phyloP scores from a whole-genome alignment of 495 filamentous ascomycete species.

The Acidomyces sp. region DNA sequence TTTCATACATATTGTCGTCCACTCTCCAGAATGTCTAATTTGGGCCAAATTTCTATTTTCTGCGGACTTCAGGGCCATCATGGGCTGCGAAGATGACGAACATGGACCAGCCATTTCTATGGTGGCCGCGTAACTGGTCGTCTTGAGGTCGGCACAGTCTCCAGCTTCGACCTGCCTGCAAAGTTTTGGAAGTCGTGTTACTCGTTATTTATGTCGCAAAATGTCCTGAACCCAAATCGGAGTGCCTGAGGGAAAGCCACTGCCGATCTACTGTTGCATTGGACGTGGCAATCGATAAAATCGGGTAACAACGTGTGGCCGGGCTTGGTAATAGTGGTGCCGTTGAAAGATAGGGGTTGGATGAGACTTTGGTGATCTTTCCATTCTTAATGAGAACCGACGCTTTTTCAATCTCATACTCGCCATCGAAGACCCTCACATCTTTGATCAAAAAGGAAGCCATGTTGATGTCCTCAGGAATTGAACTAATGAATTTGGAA shows the following conservation, averaged over 20 bases:
- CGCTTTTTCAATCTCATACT: constrained; percentile 20
- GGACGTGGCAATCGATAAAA: constrained; percentile 29
- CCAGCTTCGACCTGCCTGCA: constrained; percentile 28
- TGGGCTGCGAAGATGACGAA: constrained; percentile 25
- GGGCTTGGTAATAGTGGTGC: constrained; percentile 21
- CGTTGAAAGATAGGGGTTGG: constrained; percentile 6
- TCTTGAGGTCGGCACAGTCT: constrained; percentile 26
- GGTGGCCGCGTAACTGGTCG: constrained; percentile 23
- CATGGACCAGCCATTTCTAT: constrained; percentile 29
- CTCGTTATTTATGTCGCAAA: constrained; percentile 30
- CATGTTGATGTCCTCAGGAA: no score
- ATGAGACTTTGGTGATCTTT: constrained; percentile 21
- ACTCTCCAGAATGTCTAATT: constrained; percentile 20
- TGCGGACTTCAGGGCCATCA: constrained; percentile 14
- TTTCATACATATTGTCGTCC: constrained; percentile 22
- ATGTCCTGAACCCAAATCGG: constrained; percentile 28
- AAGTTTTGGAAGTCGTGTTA: constrained; percentile 38
- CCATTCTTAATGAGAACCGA: constrained; percentile 24
- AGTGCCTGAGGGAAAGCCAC: constrained; percentile 26
- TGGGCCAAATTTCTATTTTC: constrained; percentile 28
- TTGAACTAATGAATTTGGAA: no score
- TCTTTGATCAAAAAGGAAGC: constrained; percentile 27
- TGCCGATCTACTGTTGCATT: constrained; percentile 24
- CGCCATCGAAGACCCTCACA: constrained; percentile 28
- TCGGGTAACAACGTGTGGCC: constrained; percentile 28